phyloP scores from a whole-genome alignment of 768 basidiomycete species.

The Suillus subaureus region DNA sequence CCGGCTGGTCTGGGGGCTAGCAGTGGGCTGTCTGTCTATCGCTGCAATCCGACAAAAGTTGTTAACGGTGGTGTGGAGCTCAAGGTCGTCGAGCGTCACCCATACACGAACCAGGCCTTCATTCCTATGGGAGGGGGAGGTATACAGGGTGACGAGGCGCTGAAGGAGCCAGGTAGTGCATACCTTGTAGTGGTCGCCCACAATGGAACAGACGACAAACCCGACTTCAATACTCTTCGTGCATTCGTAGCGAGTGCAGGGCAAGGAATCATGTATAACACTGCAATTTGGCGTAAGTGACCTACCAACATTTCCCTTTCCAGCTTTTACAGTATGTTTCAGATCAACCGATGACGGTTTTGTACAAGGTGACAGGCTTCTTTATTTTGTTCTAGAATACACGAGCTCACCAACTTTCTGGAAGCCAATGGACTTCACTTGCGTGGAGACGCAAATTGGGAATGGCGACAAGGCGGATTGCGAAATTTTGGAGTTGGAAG shows the following conservation, averaged over 20 bases:
- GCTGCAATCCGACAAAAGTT: slow-evolving; percentile 60
- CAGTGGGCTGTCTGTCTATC: slow-evolving; percentile 79
- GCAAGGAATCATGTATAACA: slow-evolving; percentile 87
- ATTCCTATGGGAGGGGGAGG: slow-evolving; percentile 83
- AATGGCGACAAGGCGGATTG: slow-evolving; percentile 79
- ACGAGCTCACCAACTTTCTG: slow-evolving; percentile 21
- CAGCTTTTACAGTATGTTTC: slow-evolving; percentile 17
- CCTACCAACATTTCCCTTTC: neutral
- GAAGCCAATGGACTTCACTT: slow-evolving; percentile 79
- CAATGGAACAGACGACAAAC: slow-evolving; percentile 74
- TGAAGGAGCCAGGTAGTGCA: slow-evolving; percentile 48
- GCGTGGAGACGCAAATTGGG: slow-evolving; percentile 93
- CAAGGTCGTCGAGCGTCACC: slow-evolving; percentile 84
- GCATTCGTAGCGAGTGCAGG: slow-evolving; percentile 81
- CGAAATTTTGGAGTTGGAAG: slow-evolving; percentile 69
- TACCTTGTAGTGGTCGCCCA: slow-evolving; percentile 90
- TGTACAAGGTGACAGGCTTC: slow-evolving; percentile 57
- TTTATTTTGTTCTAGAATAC: slow-evolving; percentile 7
- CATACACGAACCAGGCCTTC: slow-evolving; percentile 89
- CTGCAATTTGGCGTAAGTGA: slow-evolving; percentile 88
- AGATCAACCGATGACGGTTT: slow-evolving; percentile 94
- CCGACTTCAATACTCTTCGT: slow-evolving; percentile 71
- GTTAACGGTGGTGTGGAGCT: slow-evolving; percentile 57
- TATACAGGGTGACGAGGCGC: slow-evolving; percentile 43
- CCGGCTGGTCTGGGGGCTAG: slow-evolving; percentile 57